These are phyloP conservation scores for Kwoniella sp. DNA, from an alignment of 768 basidiomycete species.

Conservation along the genomic window DNA sequence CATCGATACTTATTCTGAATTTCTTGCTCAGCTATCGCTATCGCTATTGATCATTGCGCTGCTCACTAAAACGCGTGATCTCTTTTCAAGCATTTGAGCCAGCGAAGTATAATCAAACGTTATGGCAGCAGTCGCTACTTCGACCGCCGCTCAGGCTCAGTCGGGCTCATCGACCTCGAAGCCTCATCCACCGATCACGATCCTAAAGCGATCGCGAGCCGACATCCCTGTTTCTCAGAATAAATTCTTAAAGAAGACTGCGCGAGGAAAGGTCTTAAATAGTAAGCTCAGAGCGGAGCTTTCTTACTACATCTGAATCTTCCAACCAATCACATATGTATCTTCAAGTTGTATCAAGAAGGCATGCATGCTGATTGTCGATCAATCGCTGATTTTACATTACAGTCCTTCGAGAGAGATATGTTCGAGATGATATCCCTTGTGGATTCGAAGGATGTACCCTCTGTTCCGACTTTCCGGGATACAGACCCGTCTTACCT, in stretches of 20 bases:
- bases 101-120: too few species aligned
- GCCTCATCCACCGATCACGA: conserved; percentile 49
- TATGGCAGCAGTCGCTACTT: conserved; percentile 28
- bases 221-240: conserved; percentile 64
- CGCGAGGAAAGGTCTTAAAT: conserved; percentile 88
- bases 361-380: too few species aligned
- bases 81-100: too few species aligned
- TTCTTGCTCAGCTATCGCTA: neutral
- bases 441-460: conserved; percentile 77
- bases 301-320: too few species aligned
- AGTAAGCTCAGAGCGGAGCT: conserved; percentile 61
- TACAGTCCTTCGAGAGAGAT: conserved; percentile 85
- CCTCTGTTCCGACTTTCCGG: conserved; percentile 61
- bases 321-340: too few species aligned
- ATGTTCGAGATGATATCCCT: conserved; percentile 84
- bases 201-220: conserved; percentile 53
- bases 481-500: conserved; percentile 62
- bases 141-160: conserved; percentile 7
- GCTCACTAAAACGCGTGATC: too few species aligned
- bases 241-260: conserved; percentile 96
- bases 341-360: too few species aligned
- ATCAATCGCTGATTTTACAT: neutral
- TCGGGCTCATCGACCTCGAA: conserved; percentile 37
- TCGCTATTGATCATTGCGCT: too few species aligned
- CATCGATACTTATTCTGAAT: neutral